A percentile compares a stretch with the other conserved stretches of the same genome.
Evolutionary conservation across 805 yeast species (phyloP).

Genomic region (Hyphopichia homilentoma): DNA sequence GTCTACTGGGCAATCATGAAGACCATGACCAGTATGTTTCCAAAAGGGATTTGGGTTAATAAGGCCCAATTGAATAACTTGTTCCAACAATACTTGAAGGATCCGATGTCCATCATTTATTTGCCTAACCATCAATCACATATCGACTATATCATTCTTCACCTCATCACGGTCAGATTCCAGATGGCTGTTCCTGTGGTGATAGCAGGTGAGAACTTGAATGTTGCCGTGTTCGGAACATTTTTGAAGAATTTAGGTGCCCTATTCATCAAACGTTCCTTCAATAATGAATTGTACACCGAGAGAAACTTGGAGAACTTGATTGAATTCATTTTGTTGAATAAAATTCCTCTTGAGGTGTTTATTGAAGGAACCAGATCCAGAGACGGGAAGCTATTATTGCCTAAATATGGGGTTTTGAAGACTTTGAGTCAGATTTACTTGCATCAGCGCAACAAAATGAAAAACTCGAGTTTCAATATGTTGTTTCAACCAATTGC

Average conservation of each 20-base stretch:
- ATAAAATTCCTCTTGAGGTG: slow-evolving; percentile 53
- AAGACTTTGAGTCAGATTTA: slow-evolving; percentile 49
- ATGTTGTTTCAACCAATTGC: slow-evolving; percentile 49
- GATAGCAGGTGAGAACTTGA: slow-evolving; percentile 64
- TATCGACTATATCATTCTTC: slow-evolving; percentile 57
- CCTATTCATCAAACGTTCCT: slow-evolving; percentile 51
- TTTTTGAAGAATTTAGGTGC: slow-evolving; percentile 52
- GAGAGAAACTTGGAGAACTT: slow-evolving; percentile 46
- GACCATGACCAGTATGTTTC: slow-evolving; percentile 34
- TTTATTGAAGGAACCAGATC: slow-evolving; percentile 67
- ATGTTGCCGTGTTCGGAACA: slow-evolving; percentile 53
- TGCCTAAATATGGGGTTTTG: slow-evolving; percentile 61
- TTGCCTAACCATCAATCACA: slow-evolving; percentile 64
- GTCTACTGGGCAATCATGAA: slow-evolving; percentile 37
- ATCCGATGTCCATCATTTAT: slow-evolving; percentile 45
- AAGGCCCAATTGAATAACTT: slow-evolving; percentile 24
- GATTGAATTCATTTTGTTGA: slow-evolving; percentile 44
- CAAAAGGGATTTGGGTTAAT: slow-evolving; percentile 40
- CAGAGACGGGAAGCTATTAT: slow-evolving; percentile 58
- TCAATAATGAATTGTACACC: slow-evolving; percentile 40
- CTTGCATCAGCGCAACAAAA: slow-evolving; percentile 29
- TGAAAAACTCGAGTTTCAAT: slow-evolving; percentile 19
- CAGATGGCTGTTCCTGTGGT: slow-evolving; percentile 54
- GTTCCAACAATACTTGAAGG: slow-evolving; percentile 26
- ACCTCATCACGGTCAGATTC: slow-evolving; percentile 49